Evolutionary conservation across 345 rosid species (phyloP).

Genomic region (Salix arbutifolia): DNA sequence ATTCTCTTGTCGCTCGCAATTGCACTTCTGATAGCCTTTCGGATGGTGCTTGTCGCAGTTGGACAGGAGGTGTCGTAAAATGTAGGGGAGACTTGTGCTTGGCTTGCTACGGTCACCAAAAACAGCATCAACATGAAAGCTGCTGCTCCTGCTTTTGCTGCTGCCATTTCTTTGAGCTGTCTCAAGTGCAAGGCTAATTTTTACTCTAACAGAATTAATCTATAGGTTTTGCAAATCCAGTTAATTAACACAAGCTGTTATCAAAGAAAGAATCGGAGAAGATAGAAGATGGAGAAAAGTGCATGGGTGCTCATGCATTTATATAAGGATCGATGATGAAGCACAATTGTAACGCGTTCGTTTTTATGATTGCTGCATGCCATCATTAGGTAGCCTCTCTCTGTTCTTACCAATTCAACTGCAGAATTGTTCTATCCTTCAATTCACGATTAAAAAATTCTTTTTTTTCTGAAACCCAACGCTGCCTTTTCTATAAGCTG

Average conservation of each 20-base stretch:
- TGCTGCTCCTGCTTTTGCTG: neutral
- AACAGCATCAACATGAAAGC: neutral
- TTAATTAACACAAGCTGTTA: neutral
- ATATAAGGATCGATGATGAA: neutral
- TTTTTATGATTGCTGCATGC: too few relatives aligned
- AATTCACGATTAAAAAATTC: too few relatives aligned
- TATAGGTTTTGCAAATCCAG: too few relatives aligned
- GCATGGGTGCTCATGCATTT: neutral
- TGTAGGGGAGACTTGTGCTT: constrained; percentile 5
- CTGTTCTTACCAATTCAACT: too few relatives aligned
- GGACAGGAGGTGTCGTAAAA: constrained; percentile 13
- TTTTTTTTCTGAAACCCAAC: too few relatives aligned
- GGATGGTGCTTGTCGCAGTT: constrained; percentile 7
- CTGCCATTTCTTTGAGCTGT: neutral
- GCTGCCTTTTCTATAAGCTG: too few relatives aligned
- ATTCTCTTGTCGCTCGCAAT: constrained; percentile 14
- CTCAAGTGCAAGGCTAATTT: neutral
- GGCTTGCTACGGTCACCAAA: neutral
- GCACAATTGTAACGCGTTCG: neutral
- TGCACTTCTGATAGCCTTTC: constrained; percentile 5
- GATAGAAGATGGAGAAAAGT: neutral
- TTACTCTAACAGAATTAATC: neutral
- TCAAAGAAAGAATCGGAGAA: neutral
- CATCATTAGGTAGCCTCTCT: too few relatives aligned
- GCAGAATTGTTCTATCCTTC: too few relatives aligned